Conservation (phyloP, 371 early-diverging fungal species). For the Actinomortierella ambigua region DNA sequence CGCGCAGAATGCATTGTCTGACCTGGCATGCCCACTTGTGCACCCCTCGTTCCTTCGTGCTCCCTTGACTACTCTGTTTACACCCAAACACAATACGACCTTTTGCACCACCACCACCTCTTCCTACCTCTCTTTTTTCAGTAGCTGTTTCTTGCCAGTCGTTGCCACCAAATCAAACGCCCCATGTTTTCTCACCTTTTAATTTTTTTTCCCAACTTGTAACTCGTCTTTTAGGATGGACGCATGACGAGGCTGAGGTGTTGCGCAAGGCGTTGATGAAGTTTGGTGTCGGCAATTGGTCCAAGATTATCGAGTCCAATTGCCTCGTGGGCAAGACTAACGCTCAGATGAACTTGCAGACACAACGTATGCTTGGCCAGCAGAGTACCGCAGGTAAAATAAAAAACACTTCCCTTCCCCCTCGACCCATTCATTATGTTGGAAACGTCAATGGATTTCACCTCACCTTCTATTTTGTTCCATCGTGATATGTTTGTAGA, state of each 20-base stretch:
- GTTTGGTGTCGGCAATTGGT: constrained; percentile 94
- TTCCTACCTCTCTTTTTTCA: no score
- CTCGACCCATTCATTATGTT: neutral
- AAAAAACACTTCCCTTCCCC: neutral
- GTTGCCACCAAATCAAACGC: neutral
- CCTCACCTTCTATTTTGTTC: neutral
- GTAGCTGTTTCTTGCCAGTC: neutral
- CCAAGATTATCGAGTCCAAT: constrained; percentile 87
- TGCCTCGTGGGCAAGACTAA: constrained; percentile 91
- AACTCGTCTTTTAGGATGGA: constrained; percentile 93
- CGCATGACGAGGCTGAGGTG: constrained; percentile 79
- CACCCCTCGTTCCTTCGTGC: no score
- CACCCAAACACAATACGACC: no score
- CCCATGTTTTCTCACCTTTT: neutral
- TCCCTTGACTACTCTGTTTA: no score
- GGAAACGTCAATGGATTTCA: no score
- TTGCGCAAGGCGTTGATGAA: constrained; percentile 85
- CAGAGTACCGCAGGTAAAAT: constrained; percentile 85
- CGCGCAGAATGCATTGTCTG: no score
- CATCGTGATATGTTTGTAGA: constrained; percentile 51
- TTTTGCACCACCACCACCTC: no score
- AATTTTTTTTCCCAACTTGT: constrained; percentile 1
- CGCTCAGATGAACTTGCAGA: constrained; percentile 93
- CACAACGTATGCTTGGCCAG: constrained; percentile 91
- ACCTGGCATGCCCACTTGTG: no score